phyloP scores from a whole-genome alignment of 352 stramenopile species.

The Phytophthora multivora region DNA sequence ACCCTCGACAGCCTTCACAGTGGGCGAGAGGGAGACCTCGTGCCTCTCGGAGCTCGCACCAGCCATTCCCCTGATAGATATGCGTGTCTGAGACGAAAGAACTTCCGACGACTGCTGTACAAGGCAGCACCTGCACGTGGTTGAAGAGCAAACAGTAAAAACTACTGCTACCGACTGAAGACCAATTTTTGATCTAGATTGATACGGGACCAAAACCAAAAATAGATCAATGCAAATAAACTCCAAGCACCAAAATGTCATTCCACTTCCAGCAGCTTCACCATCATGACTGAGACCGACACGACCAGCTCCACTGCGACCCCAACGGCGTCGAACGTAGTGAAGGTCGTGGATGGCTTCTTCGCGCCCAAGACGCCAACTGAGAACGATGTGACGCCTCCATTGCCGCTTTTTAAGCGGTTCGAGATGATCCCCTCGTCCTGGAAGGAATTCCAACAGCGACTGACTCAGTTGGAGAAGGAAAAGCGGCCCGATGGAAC shows the following conservation, averaged over 20 bases:
- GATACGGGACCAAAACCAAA: too few species aligned
- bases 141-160: conserved; percentile 4
- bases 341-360: conserved; percentile 30
- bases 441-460: conserved; percentile 37
- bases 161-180: too few species aligned
- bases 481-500: conserved; percentile 15
- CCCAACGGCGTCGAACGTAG: not conserved
- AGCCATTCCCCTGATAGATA: not conserved
- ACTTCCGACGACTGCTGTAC: not conserved
- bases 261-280: conserved; percentile 7
- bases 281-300: conserved; percentile 19
- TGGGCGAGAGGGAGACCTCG: not conserved
- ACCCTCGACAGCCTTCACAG: conserved; percentile 13
- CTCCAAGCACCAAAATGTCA: not conserved
- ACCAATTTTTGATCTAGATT: too few species aligned
- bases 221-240: not conserved
- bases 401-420: conserved; percentile 35
- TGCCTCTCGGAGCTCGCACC: not conserved
- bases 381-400: conserved; percentile 2
- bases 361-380: conserved; percentile 9
- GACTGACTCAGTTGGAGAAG: conserved; percentile 27
- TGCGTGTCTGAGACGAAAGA: not conserved
- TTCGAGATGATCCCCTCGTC: conserved; percentile 31
- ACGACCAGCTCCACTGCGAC: not conserved
- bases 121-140: not conserved